A percentile compares a stretch with the other conserved stretches of the same genome.
phyloP scores from a whole-genome alignment of 805 yeast species.

The Starmerella scarabaei region DNA sequence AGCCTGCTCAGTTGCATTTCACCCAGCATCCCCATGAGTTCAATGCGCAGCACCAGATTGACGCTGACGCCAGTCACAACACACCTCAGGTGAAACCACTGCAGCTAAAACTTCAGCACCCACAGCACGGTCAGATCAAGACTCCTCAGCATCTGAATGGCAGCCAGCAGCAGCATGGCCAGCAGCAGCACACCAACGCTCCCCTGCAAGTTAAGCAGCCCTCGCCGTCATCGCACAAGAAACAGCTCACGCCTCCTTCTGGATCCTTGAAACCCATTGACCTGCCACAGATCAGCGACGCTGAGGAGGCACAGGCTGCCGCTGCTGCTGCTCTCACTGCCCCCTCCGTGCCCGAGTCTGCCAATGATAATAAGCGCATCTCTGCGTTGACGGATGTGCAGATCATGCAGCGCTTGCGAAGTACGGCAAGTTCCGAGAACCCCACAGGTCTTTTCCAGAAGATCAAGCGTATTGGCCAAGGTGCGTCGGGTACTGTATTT shows the following conservation, averaged over 20 bases:
- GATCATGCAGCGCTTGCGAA: constrained; percentile 62
- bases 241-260: no score
- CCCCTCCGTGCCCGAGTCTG: no score
- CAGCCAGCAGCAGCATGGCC: background rate
- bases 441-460: constrained; percentile 53
- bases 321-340: constrained; percentile 24
- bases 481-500: constrained; percentile 95
- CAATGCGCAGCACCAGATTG: background rate
- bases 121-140: background rate
- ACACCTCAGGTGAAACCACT: background rate
- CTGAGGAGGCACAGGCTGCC: constrained; percentile 34
- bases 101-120: constrained; percentile 1
- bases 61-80: constrained; percentile 1
- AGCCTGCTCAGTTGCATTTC: no score
- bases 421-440: constrained; percentile 71
- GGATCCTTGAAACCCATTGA: no score
- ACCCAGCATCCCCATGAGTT: no score
- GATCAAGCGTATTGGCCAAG: constrained; percentile 83
- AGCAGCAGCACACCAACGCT: background rate
- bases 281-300: constrained; percentile 25
- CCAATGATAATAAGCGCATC: constrained; percentile 40
- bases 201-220: no score
- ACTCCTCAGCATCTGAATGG: background rate
- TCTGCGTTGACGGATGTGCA: constrained; percentile 73
- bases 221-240: no score